Base-by-base conservation (phyloP, 2,329 filamentous ascomycete species). In the Colletotrichum truncatum region DNA sequence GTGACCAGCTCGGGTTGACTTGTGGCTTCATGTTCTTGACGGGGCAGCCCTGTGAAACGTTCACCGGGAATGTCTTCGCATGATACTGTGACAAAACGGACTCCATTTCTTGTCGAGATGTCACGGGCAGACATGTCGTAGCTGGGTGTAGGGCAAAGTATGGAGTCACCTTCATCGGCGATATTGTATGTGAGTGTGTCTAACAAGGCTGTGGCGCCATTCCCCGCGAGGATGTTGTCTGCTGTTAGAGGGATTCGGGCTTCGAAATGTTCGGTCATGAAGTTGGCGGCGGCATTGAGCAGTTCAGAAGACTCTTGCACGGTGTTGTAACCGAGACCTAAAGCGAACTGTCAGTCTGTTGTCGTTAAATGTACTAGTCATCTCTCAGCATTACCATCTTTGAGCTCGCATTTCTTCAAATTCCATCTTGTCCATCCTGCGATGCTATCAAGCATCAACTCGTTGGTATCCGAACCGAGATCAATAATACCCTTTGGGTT, bases 1-100 rank as follows among this genome's bases (percentile, higher is more conserved):
- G 5, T 16, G 2, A 64, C 60, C 4, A 64, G 10, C 14, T 52
- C 45, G 3, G 28, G 41, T 0, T 25, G 4, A n/a, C n/a, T 45
- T 3, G 25, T 23, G 4, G 28, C 14, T 4, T 21, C 30, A 25
- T 43, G 23, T 1, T 28, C 34, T 2, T 14, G 10, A 6, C 36
- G 45, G 2, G 34, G n/a, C 4, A 23, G 21, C 8, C 38, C 45
- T 12, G 54, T 52, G 36, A 64, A 53, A 11, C 60, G 54, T 21
- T 64, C 60, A 12, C 60, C 45, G 10, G 54, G 28, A n/a, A 64
- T 64, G 55, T 64, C 60, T 14, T 64, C 54, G 23, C 60, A 64
- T 4, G 60, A 55, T 0, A 64, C 60, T n/a, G 52, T 36, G 9
- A 64, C 60, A 3, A 64, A 28, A 3, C 36, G 46, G 9, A 64